Evolutionary conservation across 75 land plant genomes (phyloP).

Genomic region (Ceratopteris richardii): DNA sequence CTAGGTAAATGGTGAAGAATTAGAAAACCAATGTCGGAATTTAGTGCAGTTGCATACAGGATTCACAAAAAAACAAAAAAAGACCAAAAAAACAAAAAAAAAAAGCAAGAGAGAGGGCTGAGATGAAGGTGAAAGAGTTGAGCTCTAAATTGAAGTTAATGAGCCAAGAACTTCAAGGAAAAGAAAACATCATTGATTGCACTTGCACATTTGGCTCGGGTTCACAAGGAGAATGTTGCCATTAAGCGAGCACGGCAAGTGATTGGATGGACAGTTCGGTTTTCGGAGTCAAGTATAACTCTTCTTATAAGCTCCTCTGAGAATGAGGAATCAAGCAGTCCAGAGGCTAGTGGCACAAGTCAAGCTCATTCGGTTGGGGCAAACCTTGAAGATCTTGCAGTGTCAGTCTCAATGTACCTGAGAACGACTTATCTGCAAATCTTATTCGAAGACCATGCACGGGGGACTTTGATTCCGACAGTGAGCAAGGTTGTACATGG

Average conservation of each 20-base stretch:
- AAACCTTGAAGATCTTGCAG: constrained; percentile 39
- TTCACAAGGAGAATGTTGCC: constrained; percentile 49
- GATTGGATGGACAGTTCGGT: constrained; percentile 72
- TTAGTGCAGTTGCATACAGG: constrained; percentile 45
- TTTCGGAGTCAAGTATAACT: constrained; percentile 29
- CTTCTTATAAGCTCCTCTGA: constrained; percentile 28
- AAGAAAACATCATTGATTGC: constrained; percentile 42
- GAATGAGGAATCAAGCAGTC: constrained; percentile 16
- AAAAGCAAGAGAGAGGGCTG: constrained; percentile 78
- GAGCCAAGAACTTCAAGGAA: constrained; percentile 46
- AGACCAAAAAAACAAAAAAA: too few species aligned
- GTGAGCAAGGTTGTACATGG: constrained; percentile 73
- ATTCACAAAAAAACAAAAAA: too few species aligned
- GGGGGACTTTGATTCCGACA: constrained; percentile 49
- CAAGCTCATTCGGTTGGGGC: constrained; percentile 9
- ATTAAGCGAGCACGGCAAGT: constrained; percentile 73
- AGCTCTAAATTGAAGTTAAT: constrained; percentile 34
- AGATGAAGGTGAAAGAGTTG: constrained; percentile 42
- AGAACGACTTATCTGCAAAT: constrained; percentile 25
- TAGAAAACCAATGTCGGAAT: constrained; percentile 52
- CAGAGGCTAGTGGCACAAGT: constrained; percentile 12
- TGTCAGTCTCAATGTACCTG: constrained; percentile 47
- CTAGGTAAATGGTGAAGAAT: constrained; percentile 52
- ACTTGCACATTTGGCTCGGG: constrained; percentile 28
- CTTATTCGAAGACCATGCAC: constrained; percentile 45